Evolutionary conservation across 495 filamentous ascomycete species (phyloP).

Genomic region (Hypoxylon lienhwacheense): DNA sequence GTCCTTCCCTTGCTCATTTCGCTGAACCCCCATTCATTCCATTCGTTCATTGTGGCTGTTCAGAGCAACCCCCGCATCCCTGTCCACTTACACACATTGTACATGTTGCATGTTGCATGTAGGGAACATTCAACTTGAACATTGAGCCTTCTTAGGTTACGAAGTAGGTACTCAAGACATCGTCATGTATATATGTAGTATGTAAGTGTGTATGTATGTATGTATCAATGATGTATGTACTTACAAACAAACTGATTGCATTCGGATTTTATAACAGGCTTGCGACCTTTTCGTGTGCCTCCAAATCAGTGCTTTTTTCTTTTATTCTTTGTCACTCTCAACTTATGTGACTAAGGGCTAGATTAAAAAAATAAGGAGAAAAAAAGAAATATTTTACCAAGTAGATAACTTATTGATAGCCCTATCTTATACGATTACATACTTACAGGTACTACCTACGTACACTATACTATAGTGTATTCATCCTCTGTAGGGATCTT

Average conservation of each 20-base stretch:
- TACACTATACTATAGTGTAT: too few relatives aligned
- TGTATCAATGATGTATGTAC: neutral
- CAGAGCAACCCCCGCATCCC: slow-evolving; percentile 13
- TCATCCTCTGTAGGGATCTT: too few relatives aligned
- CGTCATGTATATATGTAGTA: too few relatives aligned
- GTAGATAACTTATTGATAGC: neutral
- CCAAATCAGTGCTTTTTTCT: slow-evolving; percentile 1
- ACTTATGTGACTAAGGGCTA: neutral
- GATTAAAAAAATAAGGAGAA: slow-evolving; percentile 9
- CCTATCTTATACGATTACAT: neutral
- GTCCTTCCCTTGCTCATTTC: slow-evolving; percentile 32
- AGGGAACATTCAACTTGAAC: too few relatives aligned
- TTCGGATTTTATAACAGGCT: slow-evolving; percentile 20
- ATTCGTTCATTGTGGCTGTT: slow-evolving; percentile 23
- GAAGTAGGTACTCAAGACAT: too few relatives aligned
- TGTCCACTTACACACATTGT: slow-evolving; percentile 8
- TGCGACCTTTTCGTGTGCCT: slow-evolving; percentile 4
- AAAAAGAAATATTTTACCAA: neutral
- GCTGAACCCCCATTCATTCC: slow-evolving; percentile 13
- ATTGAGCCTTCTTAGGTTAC: too few relatives aligned
- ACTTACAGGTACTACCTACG: neutral
- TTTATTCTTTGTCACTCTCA: slow-evolving; percentile 20
- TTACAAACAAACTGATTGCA: slow-evolving; percentile 30
- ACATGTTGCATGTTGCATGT: too few relatives aligned
- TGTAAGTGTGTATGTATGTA: neutral